Conservation (phyloP, 2,329 filamentous ascomycete species). For the Aspergillus puulaauensis region DNA sequence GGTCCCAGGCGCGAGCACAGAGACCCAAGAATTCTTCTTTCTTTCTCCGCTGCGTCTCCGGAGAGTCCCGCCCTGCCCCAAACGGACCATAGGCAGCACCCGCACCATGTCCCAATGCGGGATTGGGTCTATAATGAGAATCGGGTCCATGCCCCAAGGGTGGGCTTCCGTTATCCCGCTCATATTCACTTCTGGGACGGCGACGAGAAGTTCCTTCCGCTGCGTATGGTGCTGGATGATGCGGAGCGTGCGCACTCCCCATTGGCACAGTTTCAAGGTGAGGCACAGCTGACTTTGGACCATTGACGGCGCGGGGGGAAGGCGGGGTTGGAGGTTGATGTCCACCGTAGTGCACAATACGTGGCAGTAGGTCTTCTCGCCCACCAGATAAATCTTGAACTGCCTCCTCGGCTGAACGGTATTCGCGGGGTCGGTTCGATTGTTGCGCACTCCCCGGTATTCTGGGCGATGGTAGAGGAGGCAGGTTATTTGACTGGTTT, state of each 20-base stretch:
- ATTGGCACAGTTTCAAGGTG: conserved; percentile 54
- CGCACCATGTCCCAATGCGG: conserved; percentile 28
- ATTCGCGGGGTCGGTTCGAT: conserved; percentile 71
- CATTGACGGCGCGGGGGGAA: conserved; percentile 55
- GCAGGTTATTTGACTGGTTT: conserved; percentile 63
- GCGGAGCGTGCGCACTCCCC: conserved; percentile 63
- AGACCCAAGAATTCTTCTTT: conserved; percentile 87
- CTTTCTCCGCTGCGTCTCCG: conserved; percentile 79
- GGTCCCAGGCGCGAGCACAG: conserved; percentile 89
- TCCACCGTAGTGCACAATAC: conserved; percentile 91
- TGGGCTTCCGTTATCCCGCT: conserved; percentile 80
- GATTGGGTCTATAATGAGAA: conserved; percentile 39
- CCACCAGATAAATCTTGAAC: conserved; percentile 87
- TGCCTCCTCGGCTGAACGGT: conserved; percentile 92
- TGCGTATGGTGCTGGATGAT: conserved; percentile 41
- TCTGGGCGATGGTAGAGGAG: conserved; percentile 74
- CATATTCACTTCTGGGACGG: conserved; percentile 84
- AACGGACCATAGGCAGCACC: conserved; percentile 64
- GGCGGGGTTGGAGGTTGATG: conserved; percentile 92
- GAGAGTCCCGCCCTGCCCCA: conserved; percentile 77
- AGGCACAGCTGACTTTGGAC: conserved; percentile 27
- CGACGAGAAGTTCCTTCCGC: conserved; percentile 54
- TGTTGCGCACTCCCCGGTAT: conserved; percentile 61
- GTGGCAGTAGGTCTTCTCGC: conserved; percentile 87
- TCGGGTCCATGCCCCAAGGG: conserved; percentile 75